Conservation (phyloP, 345 rosid species). For the Brassica napus region DNA sequence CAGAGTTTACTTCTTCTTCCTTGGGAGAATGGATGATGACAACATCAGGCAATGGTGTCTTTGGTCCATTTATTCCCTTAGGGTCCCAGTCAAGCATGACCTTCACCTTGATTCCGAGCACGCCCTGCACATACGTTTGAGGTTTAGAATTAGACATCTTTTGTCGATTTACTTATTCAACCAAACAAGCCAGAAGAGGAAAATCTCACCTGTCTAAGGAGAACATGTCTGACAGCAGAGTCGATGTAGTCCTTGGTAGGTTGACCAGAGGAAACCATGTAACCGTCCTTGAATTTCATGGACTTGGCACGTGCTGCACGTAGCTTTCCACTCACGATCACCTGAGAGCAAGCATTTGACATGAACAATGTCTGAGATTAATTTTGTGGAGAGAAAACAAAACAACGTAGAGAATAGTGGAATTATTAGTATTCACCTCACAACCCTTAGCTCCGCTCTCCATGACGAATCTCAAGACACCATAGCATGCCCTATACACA, state of each 20-base stretch:
- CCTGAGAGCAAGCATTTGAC: constrained; percentile 42
- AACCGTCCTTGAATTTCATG: constrained; percentile 86
- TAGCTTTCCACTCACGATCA: constrained; percentile 70
- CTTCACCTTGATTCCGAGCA: constrained; percentile 75
- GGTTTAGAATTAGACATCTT: background rate
- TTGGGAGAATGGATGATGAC: constrained; percentile 80
- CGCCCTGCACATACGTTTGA: constrained; percentile 47
- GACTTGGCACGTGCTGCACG: constrained; percentile 77
- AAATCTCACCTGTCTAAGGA: constrained; percentile 62
- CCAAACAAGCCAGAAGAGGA: background rate
- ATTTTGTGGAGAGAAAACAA: background rate
- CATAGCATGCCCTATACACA: constrained; percentile 67
- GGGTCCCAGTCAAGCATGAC: constrained; percentile 83
- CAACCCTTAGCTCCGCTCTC: constrained; percentile 87
- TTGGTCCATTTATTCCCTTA: constrained; percentile 56
- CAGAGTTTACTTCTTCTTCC: constrained; percentile 45
- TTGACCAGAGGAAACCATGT: constrained; percentile 85
- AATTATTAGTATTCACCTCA: constrained; percentile 39
- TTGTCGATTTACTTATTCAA: background rate
- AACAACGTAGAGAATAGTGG: background rate
- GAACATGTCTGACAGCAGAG: constrained; percentile 73
- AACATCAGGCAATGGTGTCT: constrained; percentile 73
- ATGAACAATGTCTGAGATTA: background rate
- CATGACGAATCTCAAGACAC: constrained; percentile 78
- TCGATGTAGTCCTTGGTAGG: constrained; percentile 80